Evolutionary conservation across 2,329 filamentous ascomycete genomes (phyloP).

Genomic region (Botrytis sinoallii): DNA sequence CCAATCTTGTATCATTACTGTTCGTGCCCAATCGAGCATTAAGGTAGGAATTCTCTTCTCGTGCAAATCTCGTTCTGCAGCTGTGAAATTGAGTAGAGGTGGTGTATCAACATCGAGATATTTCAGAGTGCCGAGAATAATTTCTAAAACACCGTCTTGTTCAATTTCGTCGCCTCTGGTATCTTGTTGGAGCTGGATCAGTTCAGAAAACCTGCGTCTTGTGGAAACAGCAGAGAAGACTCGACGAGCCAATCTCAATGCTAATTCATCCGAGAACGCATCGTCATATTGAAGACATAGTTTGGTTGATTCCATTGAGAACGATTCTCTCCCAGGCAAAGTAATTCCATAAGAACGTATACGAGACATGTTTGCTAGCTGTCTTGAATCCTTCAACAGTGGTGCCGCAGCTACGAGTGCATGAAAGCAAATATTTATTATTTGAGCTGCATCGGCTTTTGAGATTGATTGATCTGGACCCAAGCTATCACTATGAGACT

Average conservation of each 20-base stretch:
- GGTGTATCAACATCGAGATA: conserved; percentile 39
- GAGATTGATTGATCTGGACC: conserved; percentile 26
- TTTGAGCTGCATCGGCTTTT: conserved; percentile 33
- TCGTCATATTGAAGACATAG: conserved; percentile 62
- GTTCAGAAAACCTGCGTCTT: conserved; percentile 35
- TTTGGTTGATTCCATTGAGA: conserved; percentile 46
- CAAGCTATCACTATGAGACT: conserved; percentile 15
- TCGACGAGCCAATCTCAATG: conserved; percentile 55
- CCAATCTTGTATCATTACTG: conserved; percentile 77
- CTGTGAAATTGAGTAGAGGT: conserved; percentile 47
- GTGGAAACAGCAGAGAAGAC: conserved; percentile 53
- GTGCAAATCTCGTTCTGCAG: conserved; percentile 52
- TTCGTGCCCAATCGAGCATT: conserved; percentile 68
- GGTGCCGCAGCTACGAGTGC: conserved; percentile 59
- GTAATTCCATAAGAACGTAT: conserved; percentile 46
- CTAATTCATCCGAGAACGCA: conserved; percentile 58
- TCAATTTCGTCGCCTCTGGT: conserved; percentile 26
- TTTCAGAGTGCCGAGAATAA: conserved; percentile 42
- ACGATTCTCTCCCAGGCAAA: conserved; percentile 46
- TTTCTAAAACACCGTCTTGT: conserved; percentile 30
- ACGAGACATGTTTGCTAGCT: conserved; percentile 57
- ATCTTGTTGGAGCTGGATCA: conserved; percentile 33
- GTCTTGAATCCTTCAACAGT: conserved; percentile 30
- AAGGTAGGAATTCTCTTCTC: conserved; percentile 56
- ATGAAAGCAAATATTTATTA: conserved; percentile 57